Base-by-base conservation (phyloP, 768 basidiomycete genomes). In the Amanita exitialis region DNA sequence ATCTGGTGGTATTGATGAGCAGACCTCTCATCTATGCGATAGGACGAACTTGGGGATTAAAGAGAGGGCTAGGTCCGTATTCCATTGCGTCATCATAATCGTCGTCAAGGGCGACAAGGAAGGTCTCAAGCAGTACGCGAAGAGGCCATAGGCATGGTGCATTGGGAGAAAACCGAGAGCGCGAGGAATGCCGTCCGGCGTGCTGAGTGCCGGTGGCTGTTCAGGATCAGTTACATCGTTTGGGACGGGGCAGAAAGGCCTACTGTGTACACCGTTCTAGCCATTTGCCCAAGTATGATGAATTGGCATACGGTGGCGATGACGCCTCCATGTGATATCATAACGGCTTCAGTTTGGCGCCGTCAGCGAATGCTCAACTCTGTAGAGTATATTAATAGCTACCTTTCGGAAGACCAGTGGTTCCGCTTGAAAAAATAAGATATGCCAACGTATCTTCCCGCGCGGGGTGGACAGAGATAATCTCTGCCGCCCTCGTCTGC, bases 361-460 rank as follows among this genome's bases (percentile, higher is more conserved):
- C 4, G 44, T 45, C 3, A 18, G 21, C 2, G 20, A 21, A 25
- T 25, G 35, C 6, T 16, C 16, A 21, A 23, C 12, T 35, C 20
- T n/a, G 16, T 32, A n/a, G n/a, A 10, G 12, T 23, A 6, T 36
- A 9, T 36, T 36, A 3, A 27, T n/a, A 51, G n/a, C 34, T 42
- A 18, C 85, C 84, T 75, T 89, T 89, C 0, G 86, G 84, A 3
- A 81, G 66, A 0, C 87, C 86, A 53, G 75, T 87, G 0, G 87
- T 89, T 20, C 86, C 86, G 57, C 86, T 88, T 0, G 86, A 89
- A 59, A 86, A 86, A 0, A 83, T 68, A 3, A 89, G 67, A 60
- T 88, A 86, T 0, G 82, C 86, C 1, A 86, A 64, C 0, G 80
- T 83, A 53, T 81, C 66, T 27, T 66, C 69, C 15, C 56, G 65